These are phyloP conservation scores for Cryptosporidium xiaoi DNA, from an alignment of 169 alveolate species.

Conservation along the genomic window DNA sequence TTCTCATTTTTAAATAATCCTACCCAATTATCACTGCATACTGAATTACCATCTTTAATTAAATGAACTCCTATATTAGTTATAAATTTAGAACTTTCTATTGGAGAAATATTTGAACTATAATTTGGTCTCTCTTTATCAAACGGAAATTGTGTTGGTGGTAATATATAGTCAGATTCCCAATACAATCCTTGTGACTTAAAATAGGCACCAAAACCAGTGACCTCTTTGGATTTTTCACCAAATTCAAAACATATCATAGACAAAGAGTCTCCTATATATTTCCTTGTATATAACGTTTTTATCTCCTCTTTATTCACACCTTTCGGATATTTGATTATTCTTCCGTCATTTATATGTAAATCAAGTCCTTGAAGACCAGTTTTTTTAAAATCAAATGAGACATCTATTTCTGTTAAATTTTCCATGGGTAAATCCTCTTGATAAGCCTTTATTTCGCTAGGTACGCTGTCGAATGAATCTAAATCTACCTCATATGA, in stretches of 20 bases:
- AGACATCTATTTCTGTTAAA: constrained; percentile 33
- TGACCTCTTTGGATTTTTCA: constrained; percentile 25
- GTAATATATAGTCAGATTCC: constrained; percentile 35
- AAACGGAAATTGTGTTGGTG: constrained; percentile 15
- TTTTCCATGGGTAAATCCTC: constrained; percentile 20
- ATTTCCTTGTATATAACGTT: constrained; percentile 45
- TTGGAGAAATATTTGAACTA: background rate
- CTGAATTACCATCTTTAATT: background rate
- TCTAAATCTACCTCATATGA: constrained; percentile 11
- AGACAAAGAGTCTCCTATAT: constrained; percentile 19
- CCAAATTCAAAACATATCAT: constrained; percentile 68
- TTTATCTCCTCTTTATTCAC: constrained; percentile 31
- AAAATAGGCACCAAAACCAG: constrained; percentile 71
- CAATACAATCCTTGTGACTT: constrained; percentile 62
- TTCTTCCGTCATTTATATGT: constrained; percentile 43
- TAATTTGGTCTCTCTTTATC: background rate
- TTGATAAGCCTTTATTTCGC: constrained; percentile 1
- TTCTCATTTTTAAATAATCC: background rate
- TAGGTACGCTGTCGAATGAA: background rate
- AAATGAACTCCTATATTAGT: background rate
- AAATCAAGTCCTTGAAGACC: constrained; percentile 44
- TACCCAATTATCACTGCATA: constrained; percentile 37
- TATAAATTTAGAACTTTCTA: constrained; percentile 6
- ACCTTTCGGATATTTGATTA: constrained; percentile 27
- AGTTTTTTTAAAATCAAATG: constrained; percentile 36